phyloP scores from a whole-genome alignment of 306 rosid species.

The Comarum palustre region DNA sequence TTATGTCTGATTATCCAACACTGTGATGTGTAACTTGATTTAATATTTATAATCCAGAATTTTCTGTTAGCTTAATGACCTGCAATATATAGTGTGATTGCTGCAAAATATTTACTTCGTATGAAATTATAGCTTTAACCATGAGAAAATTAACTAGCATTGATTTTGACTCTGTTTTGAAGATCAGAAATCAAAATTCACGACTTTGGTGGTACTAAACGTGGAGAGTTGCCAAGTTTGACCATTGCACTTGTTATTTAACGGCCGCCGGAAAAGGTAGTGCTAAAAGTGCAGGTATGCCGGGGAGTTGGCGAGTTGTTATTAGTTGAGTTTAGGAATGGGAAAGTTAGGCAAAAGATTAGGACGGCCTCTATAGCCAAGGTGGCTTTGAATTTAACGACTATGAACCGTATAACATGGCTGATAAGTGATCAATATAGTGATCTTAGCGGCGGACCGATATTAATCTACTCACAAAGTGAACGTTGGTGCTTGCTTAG shows the following conservation, averaged over 20 bases:
- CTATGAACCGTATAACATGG: not conserved
- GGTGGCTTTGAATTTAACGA: not conserved
- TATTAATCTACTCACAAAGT: not conserved
- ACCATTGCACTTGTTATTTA: not conserved
- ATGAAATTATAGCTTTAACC: too few species aligned
- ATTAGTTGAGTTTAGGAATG: conserved; percentile 8
- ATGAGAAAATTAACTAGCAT: too few species aligned
- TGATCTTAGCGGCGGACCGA: not conserved
- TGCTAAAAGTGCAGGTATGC: not conserved
- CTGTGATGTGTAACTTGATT: not conserved
- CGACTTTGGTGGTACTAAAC: too few species aligned
- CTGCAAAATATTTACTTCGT: too few species aligned
- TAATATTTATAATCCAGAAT: not conserved
- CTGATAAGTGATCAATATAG: not conserved
- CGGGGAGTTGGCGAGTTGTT: not conserved
- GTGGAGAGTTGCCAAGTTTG: conserved; percentile 10
- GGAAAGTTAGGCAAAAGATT: conserved; percentile 4
- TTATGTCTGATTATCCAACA: not conserved
- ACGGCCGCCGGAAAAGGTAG: not conserved
- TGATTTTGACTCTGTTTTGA: too few species aligned
- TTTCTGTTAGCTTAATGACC: not conserved
- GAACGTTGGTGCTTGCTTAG: conserved; percentile 6
- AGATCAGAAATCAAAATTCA: too few species aligned
- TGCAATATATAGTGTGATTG: not conserved
- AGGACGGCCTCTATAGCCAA: not conserved